phyloP scores from a whole-genome alignment of 805 yeast genomes.

The Maudiozyma barnettii region DNA sequence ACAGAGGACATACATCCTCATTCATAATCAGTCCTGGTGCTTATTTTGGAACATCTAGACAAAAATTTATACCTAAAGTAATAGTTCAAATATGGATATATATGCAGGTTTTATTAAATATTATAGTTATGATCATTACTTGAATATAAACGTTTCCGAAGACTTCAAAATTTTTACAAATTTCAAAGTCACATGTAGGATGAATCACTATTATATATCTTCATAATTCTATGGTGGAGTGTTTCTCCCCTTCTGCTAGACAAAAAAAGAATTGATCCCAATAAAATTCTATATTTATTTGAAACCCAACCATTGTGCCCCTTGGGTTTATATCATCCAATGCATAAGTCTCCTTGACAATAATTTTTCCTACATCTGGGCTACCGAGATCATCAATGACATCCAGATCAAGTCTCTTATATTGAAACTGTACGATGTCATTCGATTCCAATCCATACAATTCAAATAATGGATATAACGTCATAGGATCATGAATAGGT shows the following conservation, averaged over 20 bases:
- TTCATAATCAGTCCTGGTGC: too few species aligned
- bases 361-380: conserved; percentile 49
- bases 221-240: conserved; percentile 15
- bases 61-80: too few species aligned
- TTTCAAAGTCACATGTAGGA: not conserved
- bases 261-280: conserved; percentile 38
- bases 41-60: too few species aligned
- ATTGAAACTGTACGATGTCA: conserved; percentile 13
- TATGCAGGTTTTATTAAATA: too few species aligned
- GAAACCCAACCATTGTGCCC: conserved; percentile 35
- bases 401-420: conserved; percentile 20
- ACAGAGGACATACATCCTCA: too few species aligned
- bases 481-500: conserved; percentile 74
- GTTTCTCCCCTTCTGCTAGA: conserved; percentile 31
- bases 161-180: too few species aligned
- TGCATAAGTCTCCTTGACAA: conserved; percentile 29
- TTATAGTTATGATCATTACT: too few species aligned
- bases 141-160: too few species aligned
- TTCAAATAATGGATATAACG: conserved; percentile 50
- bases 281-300: conserved; percentile 34
- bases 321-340: conserved; percentile 1
- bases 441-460: conserved; percentile 26
- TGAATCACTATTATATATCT: not conserved
- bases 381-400: conserved; percentile 31
- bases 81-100: too few species aligned